Conservation (phyloP, 2,329 filamentous ascomycete species). For the Annulohypoxylon truncatum region DNA sequence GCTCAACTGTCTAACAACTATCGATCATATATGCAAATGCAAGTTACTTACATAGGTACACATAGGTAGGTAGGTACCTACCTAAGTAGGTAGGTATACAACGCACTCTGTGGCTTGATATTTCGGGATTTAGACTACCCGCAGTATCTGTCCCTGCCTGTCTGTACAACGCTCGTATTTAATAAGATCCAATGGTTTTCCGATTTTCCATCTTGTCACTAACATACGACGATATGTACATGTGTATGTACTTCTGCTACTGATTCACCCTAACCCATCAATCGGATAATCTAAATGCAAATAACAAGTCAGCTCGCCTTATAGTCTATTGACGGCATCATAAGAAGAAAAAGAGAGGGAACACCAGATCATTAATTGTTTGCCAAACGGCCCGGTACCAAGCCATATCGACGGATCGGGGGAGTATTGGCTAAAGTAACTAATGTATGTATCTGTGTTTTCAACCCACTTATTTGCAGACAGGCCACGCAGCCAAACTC, state of each 20-base stretch:
- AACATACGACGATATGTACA: not conserved
- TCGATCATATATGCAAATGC: slow-evolving; percentile 14
- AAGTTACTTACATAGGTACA: not conserved
- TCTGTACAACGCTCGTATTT: slow-evolving; percentile 34
- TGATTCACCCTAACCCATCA: slow-evolving; percentile 27
- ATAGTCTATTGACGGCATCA: slow-evolving; percentile 10
- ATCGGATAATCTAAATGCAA: slow-evolving; percentile 25
- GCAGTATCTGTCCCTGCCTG: slow-evolving; percentile 7
- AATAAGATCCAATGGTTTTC: not conserved
- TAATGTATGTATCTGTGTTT: slow-evolving; percentile 21
- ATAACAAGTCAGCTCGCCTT: slow-evolving; percentile 8
- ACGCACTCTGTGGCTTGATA: slow-evolving; percentile 22
- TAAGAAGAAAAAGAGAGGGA: slow-evolving; percentile 1
- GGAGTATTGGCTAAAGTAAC: slow-evolving; percentile 40
- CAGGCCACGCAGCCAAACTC: slow-evolving; percentile 26
- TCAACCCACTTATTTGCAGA: slow-evolving; percentile 31
- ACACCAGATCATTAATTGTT: slow-evolving; percentile 30
- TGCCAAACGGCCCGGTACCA: slow-evolving; percentile 36
- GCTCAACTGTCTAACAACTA: slow-evolving; percentile 3
- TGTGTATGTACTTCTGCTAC: not conserved
- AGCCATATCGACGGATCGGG: slow-evolving; percentile 9
- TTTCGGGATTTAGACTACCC: slow-evolving; percentile 7
- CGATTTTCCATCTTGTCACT: slow-evolving; percentile 11
- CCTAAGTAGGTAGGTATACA: not conserved
- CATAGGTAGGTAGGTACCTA: not conserved